Evolutionary conservation across 139 green algal genomes (phyloP).

Genomic region (Haematococcus sp.): DNA sequence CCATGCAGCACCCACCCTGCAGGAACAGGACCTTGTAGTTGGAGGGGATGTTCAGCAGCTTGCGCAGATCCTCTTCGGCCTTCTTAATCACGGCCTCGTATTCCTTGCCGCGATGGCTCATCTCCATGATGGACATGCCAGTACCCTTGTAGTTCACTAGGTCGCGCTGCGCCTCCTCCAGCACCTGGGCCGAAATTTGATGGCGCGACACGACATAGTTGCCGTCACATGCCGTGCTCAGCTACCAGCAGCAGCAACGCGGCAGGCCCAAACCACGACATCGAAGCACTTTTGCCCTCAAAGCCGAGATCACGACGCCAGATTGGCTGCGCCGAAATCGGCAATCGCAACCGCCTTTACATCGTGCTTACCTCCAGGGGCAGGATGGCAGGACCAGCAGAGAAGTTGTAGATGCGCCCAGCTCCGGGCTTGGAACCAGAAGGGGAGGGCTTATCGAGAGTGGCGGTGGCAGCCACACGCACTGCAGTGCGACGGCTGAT

Average conservation of each 20-base stretch:
- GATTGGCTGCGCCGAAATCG: too few relatives aligned
- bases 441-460: neutral
- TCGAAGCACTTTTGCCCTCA: too few relatives aligned
- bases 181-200: slow-evolving; percentile 55
- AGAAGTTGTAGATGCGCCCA: slow-evolving; percentile 55
- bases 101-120: slow-evolving; percentile 96
- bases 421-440: neutral
- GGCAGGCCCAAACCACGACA: too few relatives aligned
- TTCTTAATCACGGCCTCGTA: slow-evolving; percentile 88
- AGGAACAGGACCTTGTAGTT: slow-evolving; percentile 96
- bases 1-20: slow-evolving; percentile 22
- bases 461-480: neutral
- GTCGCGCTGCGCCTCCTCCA: slow-evolving; percentile 90
- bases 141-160: slow-evolving; percentile 87
- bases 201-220: too few relatives aligned
- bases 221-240: too few relatives aligned
- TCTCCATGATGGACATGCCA: slow-evolving; percentile 98
- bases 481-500: neutral
- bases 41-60: slow-evolving; percentile 88
- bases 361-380: slow-evolving; percentile 53
- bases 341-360: too few relatives aligned
- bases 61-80: slow-evolving; percentile 91
- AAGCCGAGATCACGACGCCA: too few relatives aligned
- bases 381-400: slow-evolving; percentile 84
- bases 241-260: too few relatives aligned